Base-by-base conservation (phyloP, 1,139 yeast genomes). In the Kazachstania sp. region DNA sequence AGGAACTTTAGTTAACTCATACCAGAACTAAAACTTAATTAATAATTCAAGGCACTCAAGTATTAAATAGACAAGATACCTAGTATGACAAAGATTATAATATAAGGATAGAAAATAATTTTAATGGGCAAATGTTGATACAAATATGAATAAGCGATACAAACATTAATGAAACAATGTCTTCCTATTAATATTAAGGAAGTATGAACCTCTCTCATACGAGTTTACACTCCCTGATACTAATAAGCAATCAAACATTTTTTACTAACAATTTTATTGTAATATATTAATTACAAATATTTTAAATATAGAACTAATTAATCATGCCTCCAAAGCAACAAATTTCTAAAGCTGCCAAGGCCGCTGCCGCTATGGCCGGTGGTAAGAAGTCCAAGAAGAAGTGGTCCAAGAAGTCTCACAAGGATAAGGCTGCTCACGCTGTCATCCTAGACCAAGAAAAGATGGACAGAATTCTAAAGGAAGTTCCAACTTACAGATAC, bases 371-470 rank as follows among this genome's bases (percentile, higher is more conserved):
- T 75, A 80, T 88, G 83, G 96, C 97, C 74, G 97, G 97, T 86
- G 97, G 97, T 83, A 92, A 92, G 87, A 88, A 92, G 75, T 88
- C 96, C 78, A 94, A 94, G 88, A 92, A 92, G 95, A 92, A 92
- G 96, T 92, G 98, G 98, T 86, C 95, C 84, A 90, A 92, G 83
- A 97, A 97, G 78, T 88, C 95, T 86, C 96, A 88, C 76, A 94
- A 94, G 92, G 99, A 94, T 78, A 92, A 86, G 95, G 98, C 98
- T 68, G 95, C 86, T 76, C 98, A 92, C 83, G 83, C 88, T 72
- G 92, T 92, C 71, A 79, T 86, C 74, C 82, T 94, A 71, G 98
- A 92, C 78, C 97, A 94, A 80, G 95, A 92, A 67, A 86, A 90
- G 74, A 88, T 85, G 80, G 98, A 94, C 94, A 87, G 96, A 81